Percentiles rank a stretch among this genome's conserved stretches.
Evolutionary conservation across 495 filamentous ascomycete species (phyloP).

Genomic region (Aspergillus nidulans): DNA sequence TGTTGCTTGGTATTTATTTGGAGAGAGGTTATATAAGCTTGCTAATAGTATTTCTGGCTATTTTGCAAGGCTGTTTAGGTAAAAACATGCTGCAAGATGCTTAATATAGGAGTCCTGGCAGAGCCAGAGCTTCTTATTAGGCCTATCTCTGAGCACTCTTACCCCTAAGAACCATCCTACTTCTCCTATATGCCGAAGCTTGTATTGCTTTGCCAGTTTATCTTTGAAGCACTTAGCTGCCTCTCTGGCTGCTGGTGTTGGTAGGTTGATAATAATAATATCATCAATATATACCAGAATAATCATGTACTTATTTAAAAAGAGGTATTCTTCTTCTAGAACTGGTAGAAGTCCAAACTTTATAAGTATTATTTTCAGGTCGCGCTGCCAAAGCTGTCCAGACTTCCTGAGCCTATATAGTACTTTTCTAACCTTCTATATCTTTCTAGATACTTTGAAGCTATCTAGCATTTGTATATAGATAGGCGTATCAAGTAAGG

Average conservation of each 20-base stretch:
- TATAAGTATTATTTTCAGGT: neutral
- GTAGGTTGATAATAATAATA: neutral
- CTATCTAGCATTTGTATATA: too few relatives aligned
- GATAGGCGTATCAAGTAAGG: neutral
- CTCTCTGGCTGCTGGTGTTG: neutral
- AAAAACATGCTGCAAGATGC: neutral
- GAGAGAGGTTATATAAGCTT: too few relatives aligned
- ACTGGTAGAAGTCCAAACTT: neutral
- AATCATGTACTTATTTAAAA: neutral
- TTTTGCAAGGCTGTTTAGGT: too few relatives aligned
- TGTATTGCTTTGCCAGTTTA: neutral
- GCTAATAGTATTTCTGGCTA: too few relatives aligned
- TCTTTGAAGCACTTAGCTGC: neutral
- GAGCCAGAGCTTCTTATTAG: too few relatives aligned
- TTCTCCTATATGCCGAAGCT: neutral
- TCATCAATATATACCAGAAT: neutral
- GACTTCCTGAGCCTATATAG: too few relatives aligned
- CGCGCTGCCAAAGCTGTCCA: neutral
- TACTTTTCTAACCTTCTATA: too few relatives aligned
- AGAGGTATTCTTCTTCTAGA: too few relatives aligned
- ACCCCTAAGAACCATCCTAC: too few relatives aligned
- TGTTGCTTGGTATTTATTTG: too few relatives aligned
- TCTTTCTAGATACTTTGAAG: too few relatives aligned
- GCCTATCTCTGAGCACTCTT: too few relatives aligned
- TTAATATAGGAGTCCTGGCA: neutral